Base-by-base conservation (phyloP, 2,329 filamentous ascomycete genomes). In the Penicillium sp. region DNA sequence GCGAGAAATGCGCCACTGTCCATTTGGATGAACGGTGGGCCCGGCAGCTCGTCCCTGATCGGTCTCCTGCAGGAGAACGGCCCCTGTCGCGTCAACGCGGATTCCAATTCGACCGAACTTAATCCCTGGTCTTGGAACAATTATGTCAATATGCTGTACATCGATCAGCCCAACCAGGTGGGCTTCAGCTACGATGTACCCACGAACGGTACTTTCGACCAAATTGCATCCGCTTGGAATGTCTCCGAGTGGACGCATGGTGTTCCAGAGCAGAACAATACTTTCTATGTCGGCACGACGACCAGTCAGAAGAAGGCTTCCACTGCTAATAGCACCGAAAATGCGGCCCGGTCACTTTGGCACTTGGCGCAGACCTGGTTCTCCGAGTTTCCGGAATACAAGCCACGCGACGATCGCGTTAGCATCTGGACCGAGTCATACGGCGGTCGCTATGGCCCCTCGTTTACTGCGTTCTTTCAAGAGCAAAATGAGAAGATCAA, bases 111-210 rank as follows among this genome's bases (percentile, higher is more conserved):
- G n/a, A 80, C 80, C 0, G 70, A 71, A 16, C 61, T 77, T 25
- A 88, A 88, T 62, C 82, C 84, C 0, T 85, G 82, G 73, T 84
- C 84, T 1, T 88, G 85, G 83, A 86, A 84, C 59, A 83, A 85
- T 62, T 79, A 83, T 25, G 83, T 81, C 60, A 89, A 89, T 62
- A 84, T 89, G 81, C 81, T 91, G 16, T 90, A 88, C 72, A 84
- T 91, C 63, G 88, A 91, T 64, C 83, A 90, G 69, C 88, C 85
- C 9, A 81, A 79, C 10, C 80, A 83, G 47, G 81, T 84, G 4
- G 85, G 85, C 1, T 83, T 86, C 64, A 85, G 81, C 11, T 87
- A 87, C 67, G 77, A 77, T 54, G 62, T 72, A 1, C 69, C 69
- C 10, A 72, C 72, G 14, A 79, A 78, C 45, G 76, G 73, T 16